Percentiles rank a stretch among this genome's conserved stretches.
Conservation (phyloP, 148 eudicot species). For the Rheum nobile region DNA sequence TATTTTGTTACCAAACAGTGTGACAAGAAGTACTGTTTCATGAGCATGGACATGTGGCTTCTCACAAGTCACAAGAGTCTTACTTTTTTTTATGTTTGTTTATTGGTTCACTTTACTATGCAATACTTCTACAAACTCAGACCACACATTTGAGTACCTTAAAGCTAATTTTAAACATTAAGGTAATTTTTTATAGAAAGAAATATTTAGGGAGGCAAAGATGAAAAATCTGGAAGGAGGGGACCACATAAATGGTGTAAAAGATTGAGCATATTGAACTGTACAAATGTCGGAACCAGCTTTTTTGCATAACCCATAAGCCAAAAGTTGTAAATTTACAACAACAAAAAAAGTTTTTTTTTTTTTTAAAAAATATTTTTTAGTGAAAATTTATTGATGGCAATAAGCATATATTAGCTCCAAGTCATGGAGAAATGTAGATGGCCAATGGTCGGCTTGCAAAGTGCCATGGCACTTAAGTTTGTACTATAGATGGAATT, state of each 20-base stretch:
- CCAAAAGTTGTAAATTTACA: background rate
- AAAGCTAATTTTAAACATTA: background rate
- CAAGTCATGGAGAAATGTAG: background rate
- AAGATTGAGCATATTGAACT: constrained; percentile 15
- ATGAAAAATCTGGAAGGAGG: background rate
- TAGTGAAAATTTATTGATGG: background rate
- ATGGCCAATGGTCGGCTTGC: background rate
- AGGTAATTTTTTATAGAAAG: background rate
- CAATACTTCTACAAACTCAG: background rate
- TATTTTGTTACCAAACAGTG: background rate
- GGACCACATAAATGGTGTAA: background rate
- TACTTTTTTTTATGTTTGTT: background rate
- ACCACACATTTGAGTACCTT: background rate
- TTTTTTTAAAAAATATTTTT: background rate
- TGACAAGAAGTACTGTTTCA: constrained; percentile 1
- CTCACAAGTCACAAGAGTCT: background rate
- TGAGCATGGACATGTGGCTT: background rate
- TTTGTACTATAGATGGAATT: background rate
- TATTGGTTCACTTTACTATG: background rate
- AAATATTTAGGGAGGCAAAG: background rate
- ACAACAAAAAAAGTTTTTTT: background rate
- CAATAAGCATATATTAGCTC: background rate
- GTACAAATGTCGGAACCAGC: constrained; percentile 37
- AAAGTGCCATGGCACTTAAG: background rate
- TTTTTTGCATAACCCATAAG: constrained; percentile 9